phyloP scores from a whole-genome alignment of 805 yeast genomes.

The Candida pini region DNA sequence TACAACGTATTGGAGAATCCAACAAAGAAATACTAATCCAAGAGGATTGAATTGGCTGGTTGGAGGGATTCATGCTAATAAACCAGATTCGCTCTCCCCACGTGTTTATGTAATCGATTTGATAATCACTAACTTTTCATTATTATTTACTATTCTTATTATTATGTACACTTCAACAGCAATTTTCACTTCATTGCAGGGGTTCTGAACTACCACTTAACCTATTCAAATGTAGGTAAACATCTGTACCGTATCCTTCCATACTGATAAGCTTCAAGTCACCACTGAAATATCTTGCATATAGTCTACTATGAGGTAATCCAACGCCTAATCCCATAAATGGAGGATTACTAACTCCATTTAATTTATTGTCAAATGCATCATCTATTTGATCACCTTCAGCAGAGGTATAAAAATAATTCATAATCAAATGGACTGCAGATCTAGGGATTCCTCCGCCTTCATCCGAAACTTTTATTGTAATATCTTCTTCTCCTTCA shows the following conservation, averaged over 20 bases:
- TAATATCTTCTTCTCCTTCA: conserved; percentile 85
- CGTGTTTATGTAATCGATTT: no score
- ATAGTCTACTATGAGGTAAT: conserved; percentile 75
- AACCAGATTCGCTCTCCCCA: no score
- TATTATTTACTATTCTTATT: no score
- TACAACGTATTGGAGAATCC: no score
- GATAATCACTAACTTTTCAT: no score
- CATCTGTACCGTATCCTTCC: conserved; percentile 96
- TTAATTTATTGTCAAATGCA: conserved; percentile 19
- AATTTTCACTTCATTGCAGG: conserved; percentile 39
- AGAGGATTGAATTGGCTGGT: no score
- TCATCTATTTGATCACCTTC: conserved; percentile 22
- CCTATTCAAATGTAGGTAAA: conserved; percentile 77
- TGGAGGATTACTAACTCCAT: conserved; percentile 52
- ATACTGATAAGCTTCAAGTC: conserved; percentile 80
- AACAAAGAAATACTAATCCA: no score
- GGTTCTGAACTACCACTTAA: conserved; percentile 73
- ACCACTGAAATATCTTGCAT: conserved; percentile 88
- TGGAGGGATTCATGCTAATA: no score
- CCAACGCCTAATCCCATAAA: conserved; percentile 96
- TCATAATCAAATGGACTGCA: conserved; percentile 83
- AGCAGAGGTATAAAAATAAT: conserved; percentile 86
- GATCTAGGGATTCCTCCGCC: conserved; percentile 91
- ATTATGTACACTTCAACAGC: background rate
- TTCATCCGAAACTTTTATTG: conserved; percentile 85